Evolutionary conservation across 495 filamentous ascomycete genomes (phyloP), one percentile per base, ranked within the genome.

Genomic region (Cercophora samala): DNA sequence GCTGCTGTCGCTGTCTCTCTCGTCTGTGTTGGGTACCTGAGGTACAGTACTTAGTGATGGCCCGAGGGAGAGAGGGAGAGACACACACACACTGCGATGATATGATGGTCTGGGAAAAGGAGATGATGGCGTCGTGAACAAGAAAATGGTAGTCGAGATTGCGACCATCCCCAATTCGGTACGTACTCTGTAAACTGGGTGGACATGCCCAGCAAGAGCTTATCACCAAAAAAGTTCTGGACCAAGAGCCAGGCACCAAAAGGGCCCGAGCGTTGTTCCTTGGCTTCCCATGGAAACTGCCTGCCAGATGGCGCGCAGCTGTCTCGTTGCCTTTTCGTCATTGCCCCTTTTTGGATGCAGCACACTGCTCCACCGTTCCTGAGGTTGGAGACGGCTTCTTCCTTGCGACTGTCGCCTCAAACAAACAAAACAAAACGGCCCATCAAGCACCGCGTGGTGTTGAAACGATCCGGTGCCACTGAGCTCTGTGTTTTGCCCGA

Each of bases 401-500:
- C 26, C 26, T 29, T 29, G 0, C 4, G 37, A 46, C 37, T 46
- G 29, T 46, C 26, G 4, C 8, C 26, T 29, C 13, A 46, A 46
- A 5, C n/a, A 19, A 37, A 25, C 5, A 17, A n/a, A n/a, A n/a
- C n/a, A n/a, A n/a, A n/a, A 46, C 29, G 60, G 26, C 60, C 11
- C 15, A 13, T 13, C 15, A 13, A 25, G 11, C 11, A 9, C 26
- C 60, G 60, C 60, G 60, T 62, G 60, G 25, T 46, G 13, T 46
- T 62, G 60, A 62, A 62, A 62, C 60, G 60, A 46, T 62, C 0
- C 60, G 46, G 60, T 42, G 29, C 29, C 32, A 62, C 60, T 17
- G n/a, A 37, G 18, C 13, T 62, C 11, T 62, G 24, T 62, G 24
- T 42, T 29, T 29, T n/a, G 19, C 32, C 21, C 18, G 24, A 25